These are phyloP conservation scores for Berkeleyomyces basicola DNA, from an alignment of 2,329 filamentous ascomycete species.

Conservation along the genomic window DNA sequence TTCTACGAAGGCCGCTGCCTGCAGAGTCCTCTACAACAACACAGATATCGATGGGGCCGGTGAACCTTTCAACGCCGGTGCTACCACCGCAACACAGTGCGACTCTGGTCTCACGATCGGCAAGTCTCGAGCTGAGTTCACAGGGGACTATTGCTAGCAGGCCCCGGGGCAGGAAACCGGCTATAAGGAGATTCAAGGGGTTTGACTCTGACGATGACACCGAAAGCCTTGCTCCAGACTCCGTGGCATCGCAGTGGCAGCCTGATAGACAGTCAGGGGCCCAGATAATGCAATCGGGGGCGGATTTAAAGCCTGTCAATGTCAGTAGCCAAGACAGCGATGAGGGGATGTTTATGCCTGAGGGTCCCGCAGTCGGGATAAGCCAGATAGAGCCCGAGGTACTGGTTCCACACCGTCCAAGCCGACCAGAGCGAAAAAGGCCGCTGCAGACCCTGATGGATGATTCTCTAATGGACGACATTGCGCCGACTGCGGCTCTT, in stretches of 20 bases:
- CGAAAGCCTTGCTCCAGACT: constrained; percentile 21
- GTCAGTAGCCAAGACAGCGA: constrained; percentile 20
- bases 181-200: constrained; percentile 49
- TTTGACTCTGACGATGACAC: constrained; percentile 40
- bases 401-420: constrained; percentile 14
- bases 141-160: constrained; percentile 14
- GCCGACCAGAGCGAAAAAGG: constrained; percentile 27
- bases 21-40: constrained; percentile 21
- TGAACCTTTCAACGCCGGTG: not conserved
- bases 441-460: constrained; percentile 32
- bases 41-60: not conserved
- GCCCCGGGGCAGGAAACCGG: constrained; percentile 25
- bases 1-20: constrained; percentile 52
- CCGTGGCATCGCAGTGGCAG: not conserved
- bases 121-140: not conserved
- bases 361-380: constrained; percentile 21
- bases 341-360: constrained; percentile 40
- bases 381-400: constrained; percentile 15
- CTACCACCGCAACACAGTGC: not conserved
- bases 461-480: constrained; percentile 40
- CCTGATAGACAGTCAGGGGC: constrained; percentile 1
- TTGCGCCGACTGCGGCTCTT: constrained; percentile 60
- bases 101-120: not conserved
- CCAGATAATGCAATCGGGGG: constrained; percentile 10
- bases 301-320: constrained; percentile 2